Conservation (phyloP, 352 stramenopile species). For the Peronospora farinosa region DNA sequence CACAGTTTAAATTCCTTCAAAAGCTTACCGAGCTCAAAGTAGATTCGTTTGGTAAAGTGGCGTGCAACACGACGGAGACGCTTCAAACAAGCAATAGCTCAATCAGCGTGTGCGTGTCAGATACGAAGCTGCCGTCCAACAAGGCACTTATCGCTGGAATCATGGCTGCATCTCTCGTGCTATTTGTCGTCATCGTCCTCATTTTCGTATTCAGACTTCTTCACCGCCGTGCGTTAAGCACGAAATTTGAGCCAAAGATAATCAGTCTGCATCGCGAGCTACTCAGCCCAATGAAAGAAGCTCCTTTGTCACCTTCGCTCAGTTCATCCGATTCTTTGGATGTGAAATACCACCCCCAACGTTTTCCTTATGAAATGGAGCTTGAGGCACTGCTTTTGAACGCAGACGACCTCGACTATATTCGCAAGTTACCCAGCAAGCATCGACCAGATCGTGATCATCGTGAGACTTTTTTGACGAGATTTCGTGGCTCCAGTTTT, state of each 20-base stretch:
- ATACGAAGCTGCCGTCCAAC: constrained; percentile 4
- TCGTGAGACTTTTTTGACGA: constrained; percentile 34
- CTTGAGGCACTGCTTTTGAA: constrained; percentile 26
- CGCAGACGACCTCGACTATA: constrained; percentile 36
- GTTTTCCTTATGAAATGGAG: constrained; percentile 7
- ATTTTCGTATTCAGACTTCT: constrained; percentile 17
- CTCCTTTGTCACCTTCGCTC: constrained; percentile 1
- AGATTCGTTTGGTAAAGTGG: constrained; percentile 26
- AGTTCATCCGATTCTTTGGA: constrained; percentile 11
- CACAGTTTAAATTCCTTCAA: constrained; percentile 38
- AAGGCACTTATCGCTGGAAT: constrained; percentile 21
- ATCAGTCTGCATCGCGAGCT: constrained; percentile 9
- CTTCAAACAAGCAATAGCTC: constrained; percentile 12
- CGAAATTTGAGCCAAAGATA: constrained; percentile 9
- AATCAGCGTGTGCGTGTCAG: constrained; percentile 15
- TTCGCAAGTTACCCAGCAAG: constrained; percentile 26
- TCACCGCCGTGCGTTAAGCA: constrained; percentile 9
- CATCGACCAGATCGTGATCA: constrained; percentile 2
- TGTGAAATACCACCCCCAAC: background rate
- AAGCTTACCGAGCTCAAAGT: constrained; percentile 29
- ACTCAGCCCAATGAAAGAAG: constrained; percentile 8
- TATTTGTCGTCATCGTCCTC: constrained; percentile 19
- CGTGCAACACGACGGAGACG: constrained; percentile 20
- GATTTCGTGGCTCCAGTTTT: constrained; percentile 25
- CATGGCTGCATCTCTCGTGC: constrained; percentile 19